Percentiles rank a stretch among this genome's conserved stretches.
phyloP scores from a whole-genome alignment of 805 yeast genomes.

The Kodamaea neixiangensis region DNA sequence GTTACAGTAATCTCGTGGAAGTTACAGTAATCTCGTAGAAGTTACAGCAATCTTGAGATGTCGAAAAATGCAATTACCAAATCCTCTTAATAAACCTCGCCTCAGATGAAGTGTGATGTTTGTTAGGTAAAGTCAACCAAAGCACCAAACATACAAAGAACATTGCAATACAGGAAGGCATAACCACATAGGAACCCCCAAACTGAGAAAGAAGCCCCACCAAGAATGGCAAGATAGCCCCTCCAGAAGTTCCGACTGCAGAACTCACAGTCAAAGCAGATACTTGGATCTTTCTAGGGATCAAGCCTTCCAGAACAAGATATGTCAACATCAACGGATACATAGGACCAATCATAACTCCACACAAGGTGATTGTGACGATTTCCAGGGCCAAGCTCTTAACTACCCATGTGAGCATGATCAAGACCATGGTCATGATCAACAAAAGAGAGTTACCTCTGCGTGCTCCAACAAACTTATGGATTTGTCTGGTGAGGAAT shows the following conservation, averaged over 20 bases:
- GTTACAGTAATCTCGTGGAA: no score
- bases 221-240: constrained; percentile 55
- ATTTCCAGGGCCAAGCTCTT: constrained; percentile 17
- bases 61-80: neutral
- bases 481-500: constrained; percentile 18
- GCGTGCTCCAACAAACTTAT: constrained; percentile 19
- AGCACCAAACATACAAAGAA: constrained; percentile 21
- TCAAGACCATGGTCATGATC: constrained; percentile 14
- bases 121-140: constrained; percentile 22
- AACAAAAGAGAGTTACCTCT: constrained; percentile 16
- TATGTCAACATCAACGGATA: constrained; percentile 55
- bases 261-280: constrained; percentile 52
- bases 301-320: constrained; percentile 35
- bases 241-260: constrained; percentile 59
- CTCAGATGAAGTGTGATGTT: neutral
- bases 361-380: constrained; percentile 20
- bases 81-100: constrained; percentile 1
- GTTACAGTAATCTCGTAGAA: no score
- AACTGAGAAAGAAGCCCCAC: constrained; percentile 51
- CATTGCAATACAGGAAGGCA: constrained; percentile 48
- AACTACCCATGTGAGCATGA: constrained; percentile 20
- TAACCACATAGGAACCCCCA: constrained; percentile 49
- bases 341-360: constrained; percentile 54
- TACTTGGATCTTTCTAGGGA: constrained; percentile 54
- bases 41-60: neutral